Evolutionary conservation across 495 filamentous ascomycete species (phyloP).

Genomic region (Xylaria scruposa): DNA sequence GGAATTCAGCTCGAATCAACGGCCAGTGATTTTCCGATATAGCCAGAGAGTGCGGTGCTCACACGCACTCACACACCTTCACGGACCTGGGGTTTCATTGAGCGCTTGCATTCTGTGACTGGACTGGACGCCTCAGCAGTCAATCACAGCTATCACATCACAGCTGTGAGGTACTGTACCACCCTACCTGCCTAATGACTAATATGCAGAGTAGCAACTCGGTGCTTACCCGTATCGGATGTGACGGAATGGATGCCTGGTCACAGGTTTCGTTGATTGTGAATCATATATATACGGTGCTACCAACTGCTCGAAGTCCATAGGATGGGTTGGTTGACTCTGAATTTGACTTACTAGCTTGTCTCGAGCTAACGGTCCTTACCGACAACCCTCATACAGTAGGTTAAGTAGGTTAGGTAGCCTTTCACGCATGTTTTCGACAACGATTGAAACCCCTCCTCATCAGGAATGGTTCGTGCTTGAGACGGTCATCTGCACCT

Average conservation of each 20-base stretch:
- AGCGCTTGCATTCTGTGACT: conserved; percentile 29
- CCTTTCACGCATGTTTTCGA: neutral
- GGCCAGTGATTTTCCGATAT: conserved; percentile 2
- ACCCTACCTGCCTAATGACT: conserved; percentile 6
- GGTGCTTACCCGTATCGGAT: conserved; percentile 22
- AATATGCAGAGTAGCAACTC: neutral
- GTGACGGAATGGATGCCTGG: neutral
- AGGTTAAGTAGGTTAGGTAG: neutral
- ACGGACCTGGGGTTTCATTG: conserved; percentile 22
- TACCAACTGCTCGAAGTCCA: neutral
- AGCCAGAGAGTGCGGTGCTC: conserved; percentile 16
- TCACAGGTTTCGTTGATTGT: neutral
- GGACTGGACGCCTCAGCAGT: conserved; percentile 16
- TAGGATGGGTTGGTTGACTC: neutral
- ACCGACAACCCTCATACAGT: neutral
- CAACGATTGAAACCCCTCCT: conserved; percentile 30
- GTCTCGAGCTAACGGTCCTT: neutral
- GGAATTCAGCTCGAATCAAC: conserved; percentile 10
- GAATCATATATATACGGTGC: neutral
- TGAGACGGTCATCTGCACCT: conserved; percentile 44
- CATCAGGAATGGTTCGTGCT: conserved; percentile 36
- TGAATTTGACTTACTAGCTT: neutral
- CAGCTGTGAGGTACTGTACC: conserved; percentile 19
- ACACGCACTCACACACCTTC: conserved; percentile 20
- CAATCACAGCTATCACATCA: conserved; percentile 24